Evolutionary conservation across 805 yeast species (phyloP).

Genomic region (Saccharomycopsis microspora): DNA sequence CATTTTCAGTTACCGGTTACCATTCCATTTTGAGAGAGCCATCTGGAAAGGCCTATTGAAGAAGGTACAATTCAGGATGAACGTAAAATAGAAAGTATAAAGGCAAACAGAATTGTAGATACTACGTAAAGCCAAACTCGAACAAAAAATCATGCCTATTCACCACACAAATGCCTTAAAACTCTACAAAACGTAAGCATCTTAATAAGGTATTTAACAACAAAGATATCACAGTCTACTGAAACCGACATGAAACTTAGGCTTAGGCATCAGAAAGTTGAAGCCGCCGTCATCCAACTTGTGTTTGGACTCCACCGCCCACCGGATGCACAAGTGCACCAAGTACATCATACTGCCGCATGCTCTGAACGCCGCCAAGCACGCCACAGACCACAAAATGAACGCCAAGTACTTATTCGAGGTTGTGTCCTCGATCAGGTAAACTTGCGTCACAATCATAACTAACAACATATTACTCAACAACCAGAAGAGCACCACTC

Average conservation of each 20-base stretch:
- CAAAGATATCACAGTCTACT: constrained; percentile 2
- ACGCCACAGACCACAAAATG: constrained; percentile 89
- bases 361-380: constrained; percentile 71
- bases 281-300: constrained; percentile 27
- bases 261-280: constrained; percentile 14
- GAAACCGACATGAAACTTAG: constrained; percentile 6
- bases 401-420: constrained; percentile 70
- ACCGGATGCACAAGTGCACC: constrained; percentile 27
- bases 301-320: constrained; percentile 28
- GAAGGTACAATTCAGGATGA: too few relatives aligned
- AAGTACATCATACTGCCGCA: constrained; percentile 70
- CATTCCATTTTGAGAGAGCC: too few relatives aligned
- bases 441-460: constrained; percentile 82
- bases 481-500: constrained; percentile 95
- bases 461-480: constrained; percentile 68
- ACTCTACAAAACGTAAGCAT: not conserved
- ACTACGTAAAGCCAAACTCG: too few relatives aligned
- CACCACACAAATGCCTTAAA: too few relatives aligned
- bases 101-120: too few relatives aligned
- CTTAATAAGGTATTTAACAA: not conserved
- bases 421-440: constrained; percentile 49
- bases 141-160: too few relatives aligned
- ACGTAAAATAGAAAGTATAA: too few relatives aligned
- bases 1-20: too few relatives aligned
- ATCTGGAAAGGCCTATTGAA: too few relatives aligned